Evolutionary conservation across 208 protist genomes (phyloP).

Genomic region (Trichomonas gallinae): DNA sequence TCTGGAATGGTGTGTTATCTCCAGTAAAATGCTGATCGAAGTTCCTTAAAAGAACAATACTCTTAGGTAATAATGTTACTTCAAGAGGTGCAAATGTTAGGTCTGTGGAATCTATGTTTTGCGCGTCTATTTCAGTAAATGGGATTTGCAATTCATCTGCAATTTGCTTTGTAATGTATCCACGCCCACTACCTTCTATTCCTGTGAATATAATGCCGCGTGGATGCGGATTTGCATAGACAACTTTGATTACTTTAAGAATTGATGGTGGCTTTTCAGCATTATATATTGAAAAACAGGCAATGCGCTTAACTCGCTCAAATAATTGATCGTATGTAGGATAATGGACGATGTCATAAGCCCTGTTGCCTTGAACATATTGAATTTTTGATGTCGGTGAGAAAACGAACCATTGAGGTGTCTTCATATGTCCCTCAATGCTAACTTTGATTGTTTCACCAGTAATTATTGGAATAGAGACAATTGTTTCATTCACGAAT

Average conservation of each 20-base stretch:
- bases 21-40: background rate
- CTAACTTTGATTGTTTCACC: background rate
- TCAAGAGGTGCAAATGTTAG: background rate
- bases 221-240: background rate
- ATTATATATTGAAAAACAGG: background rate
- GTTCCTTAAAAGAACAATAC: background rate
- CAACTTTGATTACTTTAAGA: background rate
- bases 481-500: background rate
- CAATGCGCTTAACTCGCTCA: background rate
- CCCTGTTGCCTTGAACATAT: background rate
- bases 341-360: background rate
- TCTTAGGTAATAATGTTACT: background rate
- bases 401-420: background rate
- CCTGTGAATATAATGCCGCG: background rate
- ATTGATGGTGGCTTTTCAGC: background rate
- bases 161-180: background rate
- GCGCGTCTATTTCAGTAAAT: background rate
- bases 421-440: background rate
- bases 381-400: background rate
- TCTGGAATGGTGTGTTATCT: background rate
- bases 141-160: background rate
- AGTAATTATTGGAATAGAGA: background rate
- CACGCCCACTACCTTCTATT: background rate
- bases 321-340: background rate
- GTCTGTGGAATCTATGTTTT: background rate